These are phyloP conservation scores for Wickerhamomyces bisporus DNA, from an alignment of 805 yeast genomes.

Conservation along the genomic window DNA sequence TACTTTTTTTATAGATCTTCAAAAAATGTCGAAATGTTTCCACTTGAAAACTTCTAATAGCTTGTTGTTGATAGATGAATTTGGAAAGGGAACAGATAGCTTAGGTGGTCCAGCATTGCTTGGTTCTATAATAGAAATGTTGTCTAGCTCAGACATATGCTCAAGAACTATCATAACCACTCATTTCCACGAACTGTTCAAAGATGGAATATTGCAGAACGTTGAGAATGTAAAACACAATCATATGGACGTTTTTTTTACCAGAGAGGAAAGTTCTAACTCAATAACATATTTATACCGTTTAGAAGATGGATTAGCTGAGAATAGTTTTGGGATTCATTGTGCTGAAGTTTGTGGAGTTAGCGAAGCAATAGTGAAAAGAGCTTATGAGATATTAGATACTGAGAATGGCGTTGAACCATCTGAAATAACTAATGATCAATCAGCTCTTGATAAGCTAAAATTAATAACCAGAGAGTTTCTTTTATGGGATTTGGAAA, in stretches of 20 bases:
- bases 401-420: constrained; percentile 6
- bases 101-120: constrained; percentile 41
- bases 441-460: constrained; percentile 4
- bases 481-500: constrained; percentile 17
- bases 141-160: constrained; percentile 10
- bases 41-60: constrained; percentile 35
- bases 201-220: constrained; percentile 18
- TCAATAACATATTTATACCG: constrained; percentile 30
- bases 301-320: constrained; percentile 28
- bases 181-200: constrained; percentile 39
- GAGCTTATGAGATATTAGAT: constrained; percentile 27
- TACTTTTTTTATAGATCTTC: constrained; percentile 46
- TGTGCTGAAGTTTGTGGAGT: constrained; percentile 39
- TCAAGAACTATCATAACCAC: constrained; percentile 34
- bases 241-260: constrained; percentile 30
- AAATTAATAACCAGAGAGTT: constrained; percentile 15
- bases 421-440: constrained; percentile 5
- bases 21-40: constrained; percentile 38
- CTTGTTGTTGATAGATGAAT: constrained; percentile 45
- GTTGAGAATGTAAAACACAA: constrained; percentile 25
- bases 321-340: constrained; percentile 32
- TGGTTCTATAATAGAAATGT: constrained; percentile 31
- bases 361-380: constrained; percentile 22
- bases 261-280: neutral
- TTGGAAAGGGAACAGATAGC: constrained; percentile 48